Evolutionary conservation across 108 stramenopile genomes (phyloP), one percentile per base, ranked within the genome.

Genomic region (Mayamaea pseudoterrestris): DNA sequence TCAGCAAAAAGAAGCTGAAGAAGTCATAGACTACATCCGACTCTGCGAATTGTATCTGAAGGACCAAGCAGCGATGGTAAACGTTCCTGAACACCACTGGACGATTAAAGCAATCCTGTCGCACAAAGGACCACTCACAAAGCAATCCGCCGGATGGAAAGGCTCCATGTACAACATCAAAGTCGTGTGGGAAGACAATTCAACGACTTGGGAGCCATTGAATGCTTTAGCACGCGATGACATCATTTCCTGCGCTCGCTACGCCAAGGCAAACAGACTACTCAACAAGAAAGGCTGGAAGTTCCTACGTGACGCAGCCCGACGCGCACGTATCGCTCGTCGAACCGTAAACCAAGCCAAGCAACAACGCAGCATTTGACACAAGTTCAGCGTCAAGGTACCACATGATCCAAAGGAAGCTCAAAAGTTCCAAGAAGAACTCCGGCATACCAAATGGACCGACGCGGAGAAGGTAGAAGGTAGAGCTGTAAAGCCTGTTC

Each of bases 201-300:
- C 45, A 31, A 28, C 45, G 2, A 69, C 67, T 20, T 4, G 8
- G 1, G 61, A 69, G 55, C 57, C 62, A 11, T 46, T 63, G 4
- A 35, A 40, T 24, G 22, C 23, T 35, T 25, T 51, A 2, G 34
- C 29, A 18, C 11, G 8, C 2, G 34, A 35, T 32, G 68, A 69
- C 41, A 57, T 57, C 1, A 57, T 63, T 2, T 45, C 68, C 1
- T 45, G 46, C 22, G 68, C 61, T 11, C 39, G 53, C 27, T 69
- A 69, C 42, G 61, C 57, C 14, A 31, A 29, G 20, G 46, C 63
- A 6, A 46, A 69, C 25, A 27, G 34, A 6, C 25, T 69, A 20
- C 41, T 69, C 12, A 50, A 69, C 13, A 47, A 47, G 9, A 24
- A 26, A 9, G 24, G 28, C 8, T 26, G 27, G 44, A 45, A 9